These are phyloP conservation scores for Barbatosphaeria neglecta DNA, from an alignment of 495 filamentous ascomycete genomes.

Conservation along the genomic window DNA sequence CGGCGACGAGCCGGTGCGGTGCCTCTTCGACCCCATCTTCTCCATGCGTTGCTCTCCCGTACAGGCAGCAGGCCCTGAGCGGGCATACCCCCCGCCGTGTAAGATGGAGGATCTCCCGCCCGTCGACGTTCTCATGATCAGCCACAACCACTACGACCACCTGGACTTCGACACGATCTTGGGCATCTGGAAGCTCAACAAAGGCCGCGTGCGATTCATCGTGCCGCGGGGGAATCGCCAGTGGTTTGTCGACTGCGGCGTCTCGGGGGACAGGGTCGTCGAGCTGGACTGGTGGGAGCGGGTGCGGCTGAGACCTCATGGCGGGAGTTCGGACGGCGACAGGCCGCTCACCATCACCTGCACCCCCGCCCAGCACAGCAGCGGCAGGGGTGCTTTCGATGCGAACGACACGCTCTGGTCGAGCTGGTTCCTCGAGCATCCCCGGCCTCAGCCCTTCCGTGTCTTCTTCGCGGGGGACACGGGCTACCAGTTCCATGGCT, in stretches of 20 bases:
- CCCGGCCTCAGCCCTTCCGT: background rate
- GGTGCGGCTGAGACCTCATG: conserved; percentile 11
- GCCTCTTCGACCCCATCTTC: conserved; percentile 45
- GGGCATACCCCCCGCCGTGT: conserved; percentile 40
- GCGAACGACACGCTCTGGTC: conserved; percentile 35
- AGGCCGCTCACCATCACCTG: conserved; percentile 18
- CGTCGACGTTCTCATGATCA: conserved; percentile 37
- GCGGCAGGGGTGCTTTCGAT: conserved; percentile 20
- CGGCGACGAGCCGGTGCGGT: conserved; percentile 11
- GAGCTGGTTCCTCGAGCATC: conserved; percentile 36
- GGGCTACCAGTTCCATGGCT: conserved; percentile 18
- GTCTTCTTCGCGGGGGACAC: conserved; percentile 21
- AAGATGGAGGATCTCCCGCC: conserved; percentile 32
- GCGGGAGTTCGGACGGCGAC: conserved; percentile 12
- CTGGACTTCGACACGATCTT: conserved; percentile 30
- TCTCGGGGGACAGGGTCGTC: conserved; percentile 24
- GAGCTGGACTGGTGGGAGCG: conserved; percentile 46
- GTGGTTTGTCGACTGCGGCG: conserved; percentile 26
- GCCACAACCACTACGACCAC: conserved; percentile 45
- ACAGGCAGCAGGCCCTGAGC: conserved; percentile 33
- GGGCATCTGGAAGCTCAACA: conserved; percentile 19
- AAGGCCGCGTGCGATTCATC: conserved; percentile 27
- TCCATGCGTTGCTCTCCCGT: conserved; percentile 36
- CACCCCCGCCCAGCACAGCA: conserved; percentile 35
- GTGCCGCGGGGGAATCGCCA: conserved; percentile 27